Evolutionary conservation across 129 eudicot genomes (phyloP).

Genomic region (Flaveria trinervia): DNA sequence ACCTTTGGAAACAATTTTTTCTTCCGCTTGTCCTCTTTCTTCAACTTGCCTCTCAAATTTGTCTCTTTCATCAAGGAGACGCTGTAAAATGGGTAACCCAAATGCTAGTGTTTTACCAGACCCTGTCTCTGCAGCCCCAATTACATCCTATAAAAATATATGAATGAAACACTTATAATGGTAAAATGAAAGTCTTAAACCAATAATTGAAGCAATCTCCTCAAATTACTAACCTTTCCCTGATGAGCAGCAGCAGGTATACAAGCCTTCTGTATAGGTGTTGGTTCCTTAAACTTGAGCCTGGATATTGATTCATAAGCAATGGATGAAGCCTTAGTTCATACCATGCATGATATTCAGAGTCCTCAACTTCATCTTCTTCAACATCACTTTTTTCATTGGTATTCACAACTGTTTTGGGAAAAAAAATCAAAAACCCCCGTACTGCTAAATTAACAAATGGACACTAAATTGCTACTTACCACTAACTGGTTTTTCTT

Average conservation of each 20-base stretch:
- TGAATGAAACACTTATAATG: slow-evolving; percentile 10
- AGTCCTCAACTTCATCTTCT: slow-evolving; percentile 60
- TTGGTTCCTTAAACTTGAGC: slow-evolving; percentile 89
- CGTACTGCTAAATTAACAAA: neutral
- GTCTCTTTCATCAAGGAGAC: slow-evolving; percentile 87
- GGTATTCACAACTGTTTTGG: slow-evolving; percentile 27
- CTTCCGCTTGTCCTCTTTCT: slow-evolving; percentile 55
- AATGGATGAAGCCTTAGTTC: slow-evolving; percentile 93
- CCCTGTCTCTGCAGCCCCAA: slow-evolving; percentile 98
- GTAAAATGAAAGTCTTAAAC: neutral
- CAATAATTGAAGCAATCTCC: neutral
- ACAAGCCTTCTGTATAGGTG: slow-evolving; percentile 91
- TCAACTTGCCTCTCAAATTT: slow-evolving; percentile 50
- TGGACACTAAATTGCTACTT: slow-evolving; percentile 18
- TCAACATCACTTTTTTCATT: slow-evolving; percentile 38
- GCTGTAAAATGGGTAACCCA: slow-evolving; percentile 94
- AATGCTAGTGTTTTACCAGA: slow-evolving; percentile 98
- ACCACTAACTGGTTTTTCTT: slow-evolving; percentile 40
- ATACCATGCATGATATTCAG: slow-evolving; percentile 89
- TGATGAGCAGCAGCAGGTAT: slow-evolving; percentile 98
- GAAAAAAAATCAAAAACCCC: neutral
- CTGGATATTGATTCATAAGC: slow-evolving; percentile 72
- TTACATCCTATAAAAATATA: slow-evolving; percentile 66
- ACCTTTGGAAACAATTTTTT: slow-evolving; percentile 56
- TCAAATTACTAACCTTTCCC: slow-evolving; percentile 64